A percentile compares a stretch with the other conserved stretches of the same genome.
phyloP scores from a whole-genome alignment of 2,329 filamentous ascomycete species.

The Emmonsia crescens region DNA sequence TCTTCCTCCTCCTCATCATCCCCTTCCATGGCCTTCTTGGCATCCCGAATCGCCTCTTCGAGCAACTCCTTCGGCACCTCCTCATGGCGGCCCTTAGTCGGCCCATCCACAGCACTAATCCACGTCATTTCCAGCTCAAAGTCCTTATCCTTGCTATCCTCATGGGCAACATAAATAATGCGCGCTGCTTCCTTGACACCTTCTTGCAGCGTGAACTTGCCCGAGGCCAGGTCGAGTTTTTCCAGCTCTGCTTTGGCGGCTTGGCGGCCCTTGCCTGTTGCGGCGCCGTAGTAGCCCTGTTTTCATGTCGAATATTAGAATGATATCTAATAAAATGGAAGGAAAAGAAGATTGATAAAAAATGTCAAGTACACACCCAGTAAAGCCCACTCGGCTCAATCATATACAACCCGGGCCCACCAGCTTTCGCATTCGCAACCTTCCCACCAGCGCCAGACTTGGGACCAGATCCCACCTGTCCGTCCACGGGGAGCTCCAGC shows the following conservation, averaged over 20 bases:
- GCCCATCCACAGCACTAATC: constrained; percentile 75
- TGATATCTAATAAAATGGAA: neutral
- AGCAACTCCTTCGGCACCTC: constrained; percentile 84
- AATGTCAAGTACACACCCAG: constrained; percentile 50
- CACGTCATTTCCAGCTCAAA: constrained; percentile 99
- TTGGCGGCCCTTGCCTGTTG: constrained; percentile 93
- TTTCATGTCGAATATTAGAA: constrained; percentile 16
- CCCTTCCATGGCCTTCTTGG: constrained; percentile 78
- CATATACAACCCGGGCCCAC: constrained; percentile 95
- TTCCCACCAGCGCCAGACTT: constrained; percentile 73
- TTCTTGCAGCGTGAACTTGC: constrained; percentile 66
- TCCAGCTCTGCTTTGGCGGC: constrained; percentile 96
- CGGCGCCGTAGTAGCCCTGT: constrained; percentile 89
- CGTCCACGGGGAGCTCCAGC: constrained; percentile 73
- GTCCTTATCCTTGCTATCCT: constrained; percentile 99
- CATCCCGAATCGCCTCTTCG: constrained; percentile 85
- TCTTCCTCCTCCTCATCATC: constrained; percentile 77
- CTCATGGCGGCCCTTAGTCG: constrained; percentile 84
- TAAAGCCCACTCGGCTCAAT: constrained; percentile 94
- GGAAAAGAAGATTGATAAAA: neutral
- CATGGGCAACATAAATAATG: constrained; percentile 95
- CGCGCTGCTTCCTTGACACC: constrained; percentile 92
- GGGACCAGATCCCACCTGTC: constrained; percentile 77
- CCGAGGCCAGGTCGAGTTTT: constrained; percentile 80
- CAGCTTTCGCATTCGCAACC: constrained; percentile 61